These are phyloP conservation scores for Pelargonium australe DNA, from an alignment of 441 rosid genomes.

Conservation along the genomic window DNA sequence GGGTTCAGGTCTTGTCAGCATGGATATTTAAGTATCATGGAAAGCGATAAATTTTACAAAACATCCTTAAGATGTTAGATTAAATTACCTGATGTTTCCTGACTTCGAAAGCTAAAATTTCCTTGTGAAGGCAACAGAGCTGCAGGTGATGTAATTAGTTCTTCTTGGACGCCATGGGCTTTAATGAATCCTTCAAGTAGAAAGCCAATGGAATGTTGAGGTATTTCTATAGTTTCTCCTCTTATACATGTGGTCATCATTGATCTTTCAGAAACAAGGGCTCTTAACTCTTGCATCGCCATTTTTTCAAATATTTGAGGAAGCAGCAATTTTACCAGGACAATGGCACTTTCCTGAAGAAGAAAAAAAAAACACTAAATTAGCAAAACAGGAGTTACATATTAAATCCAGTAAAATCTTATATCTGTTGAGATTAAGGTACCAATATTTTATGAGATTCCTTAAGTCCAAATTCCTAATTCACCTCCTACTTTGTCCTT, in stretches of 20 bases:
- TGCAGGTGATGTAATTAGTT: constrained; percentile 60
- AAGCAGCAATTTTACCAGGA: constrained; percentile 65
- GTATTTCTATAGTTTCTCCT: constrained; percentile 68
- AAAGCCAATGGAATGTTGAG: constrained; percentile 54
- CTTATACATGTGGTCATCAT: constrained; percentile 41
- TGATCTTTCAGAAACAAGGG: constrained; percentile 63
- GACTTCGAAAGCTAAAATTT: constrained; percentile 42
- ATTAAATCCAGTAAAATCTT: background rate
- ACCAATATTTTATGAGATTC: no score
- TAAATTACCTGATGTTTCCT: constrained; percentile 48
- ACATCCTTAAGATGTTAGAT: background rate
- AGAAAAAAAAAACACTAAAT: background rate
- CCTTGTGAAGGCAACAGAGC: constrained; percentile 41
- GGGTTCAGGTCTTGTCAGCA: background rate
- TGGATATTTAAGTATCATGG: background rate
- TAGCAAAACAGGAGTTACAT: background rate
- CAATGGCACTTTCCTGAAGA: constrained; percentile 72
- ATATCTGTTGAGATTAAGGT: background rate
- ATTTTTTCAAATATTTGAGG: constrained; percentile 82
- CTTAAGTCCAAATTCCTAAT: no score
- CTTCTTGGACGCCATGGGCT: constrained; percentile 49
- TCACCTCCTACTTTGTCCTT: no score
- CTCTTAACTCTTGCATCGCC: constrained; percentile 72
- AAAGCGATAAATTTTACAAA: background rate
- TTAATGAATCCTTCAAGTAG: constrained; percentile 72